A percentile compares a stretch with the other conserved stretches of the same genome.
Conservation (phyloP, 805 yeast species). For the Wickerhamomyces kurtzmanii region DNA sequence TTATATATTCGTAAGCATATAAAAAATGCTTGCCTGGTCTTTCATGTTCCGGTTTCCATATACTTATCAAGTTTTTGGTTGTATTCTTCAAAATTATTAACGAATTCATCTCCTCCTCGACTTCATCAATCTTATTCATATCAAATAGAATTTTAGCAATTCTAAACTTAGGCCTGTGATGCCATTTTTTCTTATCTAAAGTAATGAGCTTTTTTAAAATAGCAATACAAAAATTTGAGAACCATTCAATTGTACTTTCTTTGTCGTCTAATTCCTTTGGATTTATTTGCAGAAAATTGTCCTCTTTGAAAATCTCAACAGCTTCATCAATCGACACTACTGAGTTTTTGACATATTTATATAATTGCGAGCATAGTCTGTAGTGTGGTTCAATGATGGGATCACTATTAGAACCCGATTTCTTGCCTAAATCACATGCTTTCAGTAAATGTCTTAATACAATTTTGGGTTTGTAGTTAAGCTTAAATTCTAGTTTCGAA, state of each 20-base stretch:
- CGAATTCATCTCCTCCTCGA: conserved; percentile 53
- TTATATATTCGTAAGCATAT: conserved; percentile 61
- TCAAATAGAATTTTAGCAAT: conserved; percentile 53
- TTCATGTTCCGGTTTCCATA: conserved; percentile 92
- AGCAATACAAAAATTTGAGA: conserved; percentile 35
- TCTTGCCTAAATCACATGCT: conserved; percentile 34
- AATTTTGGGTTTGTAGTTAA: conserved; percentile 20
- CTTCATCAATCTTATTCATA: conserved; percentile 38
- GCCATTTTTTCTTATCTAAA: conserved; percentile 83
- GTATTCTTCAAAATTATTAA: conserved; percentile 58
- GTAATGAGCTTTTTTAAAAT: conserved; percentile 36
- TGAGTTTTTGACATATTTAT: conserved; percentile 39
- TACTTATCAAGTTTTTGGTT: conserved; percentile 63
- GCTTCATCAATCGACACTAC: conserved; percentile 28
- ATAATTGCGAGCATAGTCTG: conserved; percentile 42
- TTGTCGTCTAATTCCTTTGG: conserved; percentile 9
- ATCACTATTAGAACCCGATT: conserved; percentile 33
- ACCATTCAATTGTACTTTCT: conserved; percentile 10
- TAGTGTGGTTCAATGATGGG: conserved; percentile 75
- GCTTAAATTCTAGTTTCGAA: conserved; percentile 49
- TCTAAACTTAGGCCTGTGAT: conserved; percentile 73
- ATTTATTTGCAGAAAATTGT: conserved; percentile 20
- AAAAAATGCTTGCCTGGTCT: conserved; percentile 89
- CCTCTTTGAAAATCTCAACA: conserved; percentile 24
- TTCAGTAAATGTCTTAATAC: conserved; percentile 31